These are phyloP conservation scores for Dactylellina sp. DNA, from an alignment of 2,329 filamentous ascomycete genomes.

Conservation along the genomic window DNA sequence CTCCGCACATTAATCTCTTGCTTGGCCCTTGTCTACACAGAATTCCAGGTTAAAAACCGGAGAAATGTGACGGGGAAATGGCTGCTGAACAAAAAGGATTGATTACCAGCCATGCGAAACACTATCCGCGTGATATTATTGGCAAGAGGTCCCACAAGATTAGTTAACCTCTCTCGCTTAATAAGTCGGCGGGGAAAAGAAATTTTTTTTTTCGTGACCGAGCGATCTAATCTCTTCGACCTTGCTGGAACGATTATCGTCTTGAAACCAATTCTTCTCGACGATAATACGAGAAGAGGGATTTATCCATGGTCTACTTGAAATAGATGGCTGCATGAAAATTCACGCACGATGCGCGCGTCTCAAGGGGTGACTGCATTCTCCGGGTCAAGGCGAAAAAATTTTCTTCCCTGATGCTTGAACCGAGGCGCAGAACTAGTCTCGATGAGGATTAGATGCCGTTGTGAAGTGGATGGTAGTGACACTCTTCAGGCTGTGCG, in stretches of 20 bases:
- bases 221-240: constrained; percentile 9
- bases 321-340: constrained; percentile 37
- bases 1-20: constrained; percentile 31
- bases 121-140: constrained; percentile 27
- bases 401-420: constrained; percentile 17
- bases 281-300: constrained; percentile 9
- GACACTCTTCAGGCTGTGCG: constrained; percentile 50
- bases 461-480: constrained; percentile 38
- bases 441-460: constrained; percentile 34
- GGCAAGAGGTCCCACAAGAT: constrained; percentile 16
- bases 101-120: constrained; percentile 28
- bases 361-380: constrained; percentile 16
- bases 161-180: constrained; percentile 33
- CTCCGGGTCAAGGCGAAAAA: constrained; percentile 20
- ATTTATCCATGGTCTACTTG: constrained; percentile 5
- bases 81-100: constrained; percentile 12
- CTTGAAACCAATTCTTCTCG: neutral
- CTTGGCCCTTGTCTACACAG: constrained; percentile 21
- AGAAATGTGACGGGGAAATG: constrained; percentile 46
- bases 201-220: constrained; percentile 11
- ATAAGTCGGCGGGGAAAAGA: constrained; percentile 32
- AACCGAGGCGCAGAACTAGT: constrained; percentile 17
- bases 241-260: neutral
- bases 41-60: constrained; percentile 47
- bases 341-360: constrained; percentile 45